phyloP scores from a whole-genome alignment of 768 basidiomycete genomes.

The Psilocybe cubensis region DNA sequence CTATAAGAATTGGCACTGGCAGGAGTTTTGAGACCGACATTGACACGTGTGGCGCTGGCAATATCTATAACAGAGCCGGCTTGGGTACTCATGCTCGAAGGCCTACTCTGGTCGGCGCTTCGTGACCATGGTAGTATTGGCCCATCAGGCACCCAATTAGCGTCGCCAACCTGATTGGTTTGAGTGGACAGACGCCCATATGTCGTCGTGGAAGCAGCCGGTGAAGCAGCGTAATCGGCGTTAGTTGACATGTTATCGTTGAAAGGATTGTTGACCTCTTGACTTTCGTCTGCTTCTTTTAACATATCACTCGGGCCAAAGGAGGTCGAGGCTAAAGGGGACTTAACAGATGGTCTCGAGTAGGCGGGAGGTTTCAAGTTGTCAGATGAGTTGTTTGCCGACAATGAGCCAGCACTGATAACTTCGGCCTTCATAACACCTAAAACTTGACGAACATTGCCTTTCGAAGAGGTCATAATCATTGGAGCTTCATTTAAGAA shows the following conservation, averaged over 20 bases:
- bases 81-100: conserved; percentile 67
- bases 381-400: conserved; percentile 37
- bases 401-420: conserved; percentile 57
- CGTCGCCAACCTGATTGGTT: conserved; percentile 23
- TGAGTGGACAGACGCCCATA: conserved; percentile 37
- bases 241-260: conserved; percentile 56
- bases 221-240: conserved; percentile 38
- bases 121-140: conserved; percentile 47
- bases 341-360: conserved; percentile 53
- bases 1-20: conserved; percentile 48
- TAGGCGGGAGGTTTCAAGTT: conserved; percentile 42
- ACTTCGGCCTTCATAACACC: conserved; percentile 83
- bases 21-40: conserved; percentile 53
- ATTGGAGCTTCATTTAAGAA: conserved; percentile 81
- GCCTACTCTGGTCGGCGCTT: conserved; percentile 46
- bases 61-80: conserved; percentile 62
- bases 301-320: conserved; percentile 73
- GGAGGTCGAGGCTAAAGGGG: conserved; percentile 71
- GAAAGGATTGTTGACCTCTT: conserved; percentile 63
- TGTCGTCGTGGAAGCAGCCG: conserved; percentile 36
- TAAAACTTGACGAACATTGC: conserved; percentile 69
- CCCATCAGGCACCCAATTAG: conserved; percentile 41
- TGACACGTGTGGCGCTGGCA: conserved; percentile 68
- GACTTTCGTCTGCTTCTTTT: conserved; percentile 56
- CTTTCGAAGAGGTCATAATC: conserved; percentile 74